Base-by-base conservation (phyloP, 2,329 filamentous ascomycete species). In the Colletotrichum abscissum region DNA sequence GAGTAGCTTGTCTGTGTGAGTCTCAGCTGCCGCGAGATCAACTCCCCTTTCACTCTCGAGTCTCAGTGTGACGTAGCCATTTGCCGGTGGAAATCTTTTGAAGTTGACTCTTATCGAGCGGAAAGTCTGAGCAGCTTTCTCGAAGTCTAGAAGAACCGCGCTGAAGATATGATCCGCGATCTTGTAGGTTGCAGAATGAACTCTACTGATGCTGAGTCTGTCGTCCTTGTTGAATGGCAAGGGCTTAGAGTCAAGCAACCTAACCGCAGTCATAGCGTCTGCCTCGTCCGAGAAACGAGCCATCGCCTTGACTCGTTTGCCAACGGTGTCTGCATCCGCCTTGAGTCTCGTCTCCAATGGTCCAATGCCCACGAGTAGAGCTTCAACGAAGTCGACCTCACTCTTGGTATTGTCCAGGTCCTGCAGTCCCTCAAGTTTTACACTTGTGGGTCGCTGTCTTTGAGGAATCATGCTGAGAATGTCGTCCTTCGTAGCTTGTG, bases 181-280 rank as follows among this genome's bases (percentile, higher is more conserved):
- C 62, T 84, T 85, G 72, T 85, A 82, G 58, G 81, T 82, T 14
- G 80, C 81, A 0, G 81, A 80, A 16, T 81, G 78, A 2, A 86
- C 75, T 6, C 83, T 76, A n/a, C 78, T 77, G 1, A 84, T 77
- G 2, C 81, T 83, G 1, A 87, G 76, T 38, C 79, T 84, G 0
- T 77, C 80, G 0, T 63, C 75, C 4, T 72, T 68, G 1, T 81
- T 75, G 14, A 84, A 82, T 0, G 79, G 73, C 6, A 87, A 54
- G 3, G 60, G 64, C 7, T 26, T 78, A 5, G 79, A 70, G 58
- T 85, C 75, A 0, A 87, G 77, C 1, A 72, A 69, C n/a, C 57
- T 68, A 2, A 76, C 79, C 0, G 82, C 85, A 11, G 80, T 74
- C 55, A 75, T 75, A 0, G 85, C 86, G 52, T 84, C 79, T 0